Base-by-base conservation (phyloP, 129 eudicot genomes). In the Silybum marianum region DNA sequence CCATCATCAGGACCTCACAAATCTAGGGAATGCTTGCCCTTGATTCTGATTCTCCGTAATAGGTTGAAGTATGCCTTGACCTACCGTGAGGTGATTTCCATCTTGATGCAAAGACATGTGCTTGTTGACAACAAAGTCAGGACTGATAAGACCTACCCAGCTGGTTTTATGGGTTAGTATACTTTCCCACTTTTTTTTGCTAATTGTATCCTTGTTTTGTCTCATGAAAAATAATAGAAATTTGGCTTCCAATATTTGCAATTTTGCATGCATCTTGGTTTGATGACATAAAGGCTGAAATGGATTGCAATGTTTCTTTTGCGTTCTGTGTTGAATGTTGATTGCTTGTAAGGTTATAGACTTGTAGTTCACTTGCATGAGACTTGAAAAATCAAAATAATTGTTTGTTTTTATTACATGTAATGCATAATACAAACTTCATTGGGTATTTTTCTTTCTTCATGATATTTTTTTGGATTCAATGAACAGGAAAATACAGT, bases 1-100 rank as follows among this genome's bases (percentile, higher is more conserved):
- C 92, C 92, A 23, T 89, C 92, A 40, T 89, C 92, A 12, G 90
- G 92, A 19, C 92, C 92, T 6, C 92, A 89, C 83, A 89, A 89
- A 68, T 78, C 92, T 0, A 82, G 90, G 80, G 92, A 89, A 65
- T 89, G 90, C 51, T 38, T 89, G 71, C 90, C 92, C 18, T 79
- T 89, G 87, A 82, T 89, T 69, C 90, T 89, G 8, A 89, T 89
- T 1, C 36, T 89, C 32, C 81, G 92, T 40, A 89, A 89, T 42
- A 84, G 86, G 78, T 79, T 86, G 81, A 89, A 89, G 82, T 89
- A 89, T 72, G 92, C 92, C 0, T 72, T 89, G 72, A 86, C 86
- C 2, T 86, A 89, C 75, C 92, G 92, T 84, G 92, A 89, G 74
- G 92, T 89, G 10, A 81, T 79, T 39, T 84, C 90, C 21, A 89